These are phyloP conservation scores for Aspergillus sparsus DNA, from an alignment of 495 filamentous ascomycete species.

Conservation along the genomic window DNA sequence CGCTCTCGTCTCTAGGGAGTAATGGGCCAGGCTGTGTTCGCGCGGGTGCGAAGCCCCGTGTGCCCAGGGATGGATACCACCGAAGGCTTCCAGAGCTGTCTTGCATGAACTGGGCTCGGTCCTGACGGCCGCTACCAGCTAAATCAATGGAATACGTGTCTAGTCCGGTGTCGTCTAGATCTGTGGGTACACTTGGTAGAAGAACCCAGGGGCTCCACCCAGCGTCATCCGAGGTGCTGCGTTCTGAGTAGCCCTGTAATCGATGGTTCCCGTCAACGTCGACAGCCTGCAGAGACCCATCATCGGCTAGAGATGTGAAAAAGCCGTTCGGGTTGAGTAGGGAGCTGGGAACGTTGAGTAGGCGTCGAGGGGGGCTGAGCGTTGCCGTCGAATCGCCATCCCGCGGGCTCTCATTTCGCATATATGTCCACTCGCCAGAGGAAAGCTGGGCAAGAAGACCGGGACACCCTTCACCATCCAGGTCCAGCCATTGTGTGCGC, in stretches of 20 bases:
- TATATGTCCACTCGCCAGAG: constrained; percentile 1
- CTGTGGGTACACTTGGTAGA: not conserved
- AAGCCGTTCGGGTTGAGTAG: not conserved
- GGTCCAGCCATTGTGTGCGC: constrained; percentile 8
- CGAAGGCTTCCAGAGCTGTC: not conserved
- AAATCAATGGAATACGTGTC: not conserved
- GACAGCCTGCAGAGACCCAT: not conserved
- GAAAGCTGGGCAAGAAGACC: not conserved
- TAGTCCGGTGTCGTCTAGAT: not conserved
- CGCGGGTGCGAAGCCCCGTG: not conserved
- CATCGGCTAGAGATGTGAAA: not conserved
- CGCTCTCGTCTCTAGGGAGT: not conserved
- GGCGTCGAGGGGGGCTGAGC: not conserved
- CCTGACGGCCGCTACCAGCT: not conserved
- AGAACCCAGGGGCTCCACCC: not conserved
- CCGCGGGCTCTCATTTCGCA: not conserved
- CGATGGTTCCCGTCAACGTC: not conserved
- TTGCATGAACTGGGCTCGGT: not conserved
- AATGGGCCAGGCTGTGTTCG: not conserved
- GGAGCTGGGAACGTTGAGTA: not conserved
- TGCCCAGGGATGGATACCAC: not conserved
- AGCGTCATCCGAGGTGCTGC: not conserved
- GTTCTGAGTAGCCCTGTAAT: not conserved
- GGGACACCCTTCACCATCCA: constrained; percentile 7
- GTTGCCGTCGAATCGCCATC: not conserved